Base-by-base conservation (phyloP, 306 rosid species). In the Citrullus amarus region DNA sequence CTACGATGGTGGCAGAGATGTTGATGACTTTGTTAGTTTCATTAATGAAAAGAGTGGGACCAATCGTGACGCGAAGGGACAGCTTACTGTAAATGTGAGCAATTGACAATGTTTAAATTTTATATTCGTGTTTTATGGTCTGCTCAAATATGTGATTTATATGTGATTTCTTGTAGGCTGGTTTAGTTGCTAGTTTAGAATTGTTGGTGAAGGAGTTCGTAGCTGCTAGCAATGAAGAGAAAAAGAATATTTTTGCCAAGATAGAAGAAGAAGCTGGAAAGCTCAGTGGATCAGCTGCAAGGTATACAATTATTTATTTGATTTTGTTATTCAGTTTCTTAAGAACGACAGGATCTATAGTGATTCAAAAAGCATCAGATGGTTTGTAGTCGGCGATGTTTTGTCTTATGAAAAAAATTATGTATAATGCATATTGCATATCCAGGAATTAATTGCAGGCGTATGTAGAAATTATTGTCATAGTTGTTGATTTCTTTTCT, bases 41-140 rank as follows among this genome's bases (percentile, higher is more conserved):
- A 88, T 95, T 66, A 95, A 95, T 34, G 96, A 87, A 85, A 89
- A 84, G 82, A 57, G 87, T 80, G 93, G 97, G 66, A 88, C 96
- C 53, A 87, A 86, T 78, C 93, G 97, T 70, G 97, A 95, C 54
- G 91, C 79, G 20, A 83, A 91, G 78, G 97, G 98, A 48, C 88
- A 83, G 75, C 94, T 92, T 72, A 86, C 91, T 65, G 74, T 93
- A 70, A 80, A 88, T 30, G 93, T 93, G 60, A 76, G 93, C 87
- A 66, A 62, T 55, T 30, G 18, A 57, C 20, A 46, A 61, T 22
- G 18, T 62, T 78, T 28, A 73, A 54, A 81, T 8, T 15, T 75
- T 38, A 38, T 67, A 48, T 18, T 61, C n/a, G 3, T n/a, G 77
- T 54, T 69, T 80, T 62, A 13, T 75, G 61, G 39, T 58, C 63